phyloP scores from a whole-genome alignment of 176 grass and related monocot species.

The Rhynchospora tenuis region DNA sequence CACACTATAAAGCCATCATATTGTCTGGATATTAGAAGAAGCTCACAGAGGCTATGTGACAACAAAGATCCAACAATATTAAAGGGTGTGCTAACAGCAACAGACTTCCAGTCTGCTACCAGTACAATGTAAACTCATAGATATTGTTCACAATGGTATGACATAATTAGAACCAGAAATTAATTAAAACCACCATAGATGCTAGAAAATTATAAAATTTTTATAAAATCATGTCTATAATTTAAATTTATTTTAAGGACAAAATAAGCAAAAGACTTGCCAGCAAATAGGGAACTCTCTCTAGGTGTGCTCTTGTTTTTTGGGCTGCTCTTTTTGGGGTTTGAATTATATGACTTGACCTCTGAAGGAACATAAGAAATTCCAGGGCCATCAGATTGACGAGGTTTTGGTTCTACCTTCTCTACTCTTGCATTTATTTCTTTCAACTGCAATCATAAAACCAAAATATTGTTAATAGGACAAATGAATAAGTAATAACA shows the following conservation, averaged over 20 bases:
- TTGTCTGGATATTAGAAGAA: background rate
- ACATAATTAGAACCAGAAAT: background rate
- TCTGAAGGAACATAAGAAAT: slow-evolving; percentile 38
- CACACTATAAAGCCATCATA: background rate
- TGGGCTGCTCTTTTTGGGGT: slow-evolving; percentile 81
- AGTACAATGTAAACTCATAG: background rate
- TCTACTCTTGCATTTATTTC: slow-evolving; percentile 93
- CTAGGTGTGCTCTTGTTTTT: slow-evolving; percentile 43
- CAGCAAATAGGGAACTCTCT: slow-evolving; percentile 73
- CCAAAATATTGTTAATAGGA: slow-evolving; percentile 17
- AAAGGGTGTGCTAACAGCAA: background rate
- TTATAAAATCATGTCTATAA: background rate
- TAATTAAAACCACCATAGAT: background rate
- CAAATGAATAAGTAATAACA: slow-evolving; percentile 1
- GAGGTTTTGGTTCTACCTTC: slow-evolving; percentile 75
- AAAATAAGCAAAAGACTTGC: slow-evolving; percentile 31
- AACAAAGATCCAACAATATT: background rate
- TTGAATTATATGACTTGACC: slow-evolving; percentile 60
- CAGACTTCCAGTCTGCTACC: background rate
- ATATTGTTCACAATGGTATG: no score
- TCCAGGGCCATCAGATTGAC: slow-evolving; percentile 41
- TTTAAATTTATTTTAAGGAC: background rate
- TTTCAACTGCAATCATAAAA: slow-evolving; percentile 65
- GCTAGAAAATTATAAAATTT: background rate
- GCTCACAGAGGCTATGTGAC: background rate